A percentile compares a stretch with the other conserved stretches of the same genome.
Conservation (phyloP, 768 basidiomycete species). For the Naganishia kalamii region DNA sequence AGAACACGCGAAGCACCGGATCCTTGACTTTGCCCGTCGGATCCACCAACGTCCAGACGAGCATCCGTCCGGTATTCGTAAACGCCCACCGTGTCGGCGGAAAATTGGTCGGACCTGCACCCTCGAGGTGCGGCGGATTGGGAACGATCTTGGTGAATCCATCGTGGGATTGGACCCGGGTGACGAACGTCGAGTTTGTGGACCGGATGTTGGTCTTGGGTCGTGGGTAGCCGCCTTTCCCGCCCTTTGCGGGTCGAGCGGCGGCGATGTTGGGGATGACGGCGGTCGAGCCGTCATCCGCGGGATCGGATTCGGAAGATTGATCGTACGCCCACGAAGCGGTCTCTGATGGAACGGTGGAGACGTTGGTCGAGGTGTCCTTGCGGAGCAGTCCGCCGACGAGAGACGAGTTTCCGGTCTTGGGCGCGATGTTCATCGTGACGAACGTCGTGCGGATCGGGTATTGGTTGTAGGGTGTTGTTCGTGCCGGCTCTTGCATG, state of each 20-base stretch:
- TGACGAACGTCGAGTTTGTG: slow-evolving; percentile 86
- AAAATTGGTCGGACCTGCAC: not conserved
- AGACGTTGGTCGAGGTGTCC: not conserved
- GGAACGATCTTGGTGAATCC: slow-evolving; percentile 63
- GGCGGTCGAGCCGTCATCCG: slow-evolving; percentile 21
- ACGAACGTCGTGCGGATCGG: slow-evolving; percentile 39
- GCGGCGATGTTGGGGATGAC: slow-evolving; percentile 17
- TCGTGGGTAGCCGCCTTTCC: slow-evolving; percentile 48
- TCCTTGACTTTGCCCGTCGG: slow-evolving; percentile 54
- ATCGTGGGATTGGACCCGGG: slow-evolving; percentile 73
- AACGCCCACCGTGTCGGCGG: slow-evolving; percentile 19
- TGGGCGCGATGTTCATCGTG: slow-evolving; percentile 38
- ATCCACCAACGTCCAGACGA: not conserved
- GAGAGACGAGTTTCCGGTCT: slow-evolving; percentile 8
- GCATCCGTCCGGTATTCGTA: slow-evolving; percentile 4
- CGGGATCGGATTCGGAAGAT: not conserved
- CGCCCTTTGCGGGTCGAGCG: not conserved
- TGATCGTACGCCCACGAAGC: slow-evolving; percentile 17
- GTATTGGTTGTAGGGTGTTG: slow-evolving; percentile 15
- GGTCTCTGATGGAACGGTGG: not conserved
- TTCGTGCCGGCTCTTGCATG: not conserved
- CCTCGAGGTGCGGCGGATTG: slow-evolving; percentile 28
- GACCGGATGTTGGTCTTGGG: slow-evolving; percentile 90
- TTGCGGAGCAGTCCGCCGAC: slow-evolving; percentile 33
- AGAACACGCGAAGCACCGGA: slow-evolving; percentile 73